Conservation (phyloP, 2,329 filamentous ascomycete species). For the Neophaeococcomyces mojaviensis region DNA sequence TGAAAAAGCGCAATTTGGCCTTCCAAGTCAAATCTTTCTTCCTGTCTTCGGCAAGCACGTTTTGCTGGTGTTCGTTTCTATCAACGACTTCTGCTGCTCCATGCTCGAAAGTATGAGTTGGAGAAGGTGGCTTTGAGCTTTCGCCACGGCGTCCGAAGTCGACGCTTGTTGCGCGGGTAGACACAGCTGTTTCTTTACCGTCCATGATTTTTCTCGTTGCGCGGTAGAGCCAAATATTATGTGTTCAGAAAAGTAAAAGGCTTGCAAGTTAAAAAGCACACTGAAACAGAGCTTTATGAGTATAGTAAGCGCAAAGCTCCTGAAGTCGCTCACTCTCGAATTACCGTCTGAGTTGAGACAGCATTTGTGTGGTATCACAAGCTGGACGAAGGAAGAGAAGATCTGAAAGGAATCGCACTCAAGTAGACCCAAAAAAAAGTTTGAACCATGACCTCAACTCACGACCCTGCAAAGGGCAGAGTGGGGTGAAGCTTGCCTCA, state of each 20-base stretch:
- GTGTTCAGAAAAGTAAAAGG: slow-evolving; percentile 9
- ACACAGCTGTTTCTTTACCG: slow-evolving; percentile 11
- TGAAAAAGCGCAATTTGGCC: slow-evolving; percentile 58
- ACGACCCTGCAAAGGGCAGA: no score
- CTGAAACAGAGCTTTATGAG: slow-evolving; percentile 38
- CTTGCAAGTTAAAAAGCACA: slow-evolving; percentile 21
- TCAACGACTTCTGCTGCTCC: slow-evolving; percentile 30
- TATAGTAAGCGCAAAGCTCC: slow-evolving; percentile 50
- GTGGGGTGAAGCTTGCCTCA: no score
- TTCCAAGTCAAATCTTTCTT: slow-evolving; percentile 39
- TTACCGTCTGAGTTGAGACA: not conserved
- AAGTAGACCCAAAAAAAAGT: no score
- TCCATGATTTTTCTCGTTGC: slow-evolving; percentile 13
- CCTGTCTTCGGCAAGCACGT: slow-evolving; percentile 29
- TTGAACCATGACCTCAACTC: no score
- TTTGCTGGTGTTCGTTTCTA: slow-evolving; percentile 24
- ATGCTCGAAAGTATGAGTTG: slow-evolving; percentile 21
- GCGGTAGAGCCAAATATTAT: slow-evolving; percentile 2
- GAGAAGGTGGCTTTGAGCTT: slow-evolving; percentile 12
- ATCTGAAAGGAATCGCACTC: no score
- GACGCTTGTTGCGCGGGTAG: slow-evolving; percentile 17
- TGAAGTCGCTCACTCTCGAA: slow-evolving; percentile 46
- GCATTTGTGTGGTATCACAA: not conserved
- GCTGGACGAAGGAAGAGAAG: not conserved
- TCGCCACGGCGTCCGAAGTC: slow-evolving; percentile 15